Percentiles rank a stretch among this genome's conserved stretches.
Evolutionary conservation across 257 asterid genomes (phyloP).

Genomic region (Solanum pimpinellifolium): DNA sequence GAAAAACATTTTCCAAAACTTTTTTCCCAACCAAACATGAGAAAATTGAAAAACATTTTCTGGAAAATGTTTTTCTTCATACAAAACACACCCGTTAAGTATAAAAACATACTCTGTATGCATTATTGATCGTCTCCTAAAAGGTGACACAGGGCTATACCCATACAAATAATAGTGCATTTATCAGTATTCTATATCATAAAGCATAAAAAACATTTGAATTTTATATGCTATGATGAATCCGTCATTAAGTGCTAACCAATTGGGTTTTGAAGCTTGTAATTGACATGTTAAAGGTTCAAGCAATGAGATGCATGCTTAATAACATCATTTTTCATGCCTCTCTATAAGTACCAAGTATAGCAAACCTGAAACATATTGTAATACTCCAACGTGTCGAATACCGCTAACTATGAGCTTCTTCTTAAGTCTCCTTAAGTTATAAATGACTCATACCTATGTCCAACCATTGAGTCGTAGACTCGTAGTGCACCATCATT

Average conservation of each 20-base stretch:
- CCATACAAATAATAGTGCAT: neutral
- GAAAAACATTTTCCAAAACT: no score
- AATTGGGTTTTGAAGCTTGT: neutral
- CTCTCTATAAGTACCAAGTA: neutral
- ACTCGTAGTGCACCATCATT: neutral
- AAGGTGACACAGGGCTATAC: neutral
- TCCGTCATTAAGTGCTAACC: neutral
- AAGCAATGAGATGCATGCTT: neutral
- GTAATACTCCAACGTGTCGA: neutral
- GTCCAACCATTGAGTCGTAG: neutral
- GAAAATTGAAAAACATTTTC: no score
- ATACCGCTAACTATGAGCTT: neutral
- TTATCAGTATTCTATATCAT: neutral
- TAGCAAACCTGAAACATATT: neutral
- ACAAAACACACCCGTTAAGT: neutral
- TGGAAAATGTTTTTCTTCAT: no score
- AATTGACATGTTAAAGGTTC: neutral
- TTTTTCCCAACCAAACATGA: no score
- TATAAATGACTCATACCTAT: neutral
- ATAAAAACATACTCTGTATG: neutral
- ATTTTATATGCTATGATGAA: neutral
- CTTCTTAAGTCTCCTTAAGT: neutral
- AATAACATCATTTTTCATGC: neutral
- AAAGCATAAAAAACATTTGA: neutral
- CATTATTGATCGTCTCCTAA: neutral